Percentiles rank a stretch among this genome's conserved stretches.
These are phyloP conservation scores for Sphaerulina musiva DNA, from an alignment of 2,329 filamentous ascomycete species.

Conservation along the genomic window DNA sequence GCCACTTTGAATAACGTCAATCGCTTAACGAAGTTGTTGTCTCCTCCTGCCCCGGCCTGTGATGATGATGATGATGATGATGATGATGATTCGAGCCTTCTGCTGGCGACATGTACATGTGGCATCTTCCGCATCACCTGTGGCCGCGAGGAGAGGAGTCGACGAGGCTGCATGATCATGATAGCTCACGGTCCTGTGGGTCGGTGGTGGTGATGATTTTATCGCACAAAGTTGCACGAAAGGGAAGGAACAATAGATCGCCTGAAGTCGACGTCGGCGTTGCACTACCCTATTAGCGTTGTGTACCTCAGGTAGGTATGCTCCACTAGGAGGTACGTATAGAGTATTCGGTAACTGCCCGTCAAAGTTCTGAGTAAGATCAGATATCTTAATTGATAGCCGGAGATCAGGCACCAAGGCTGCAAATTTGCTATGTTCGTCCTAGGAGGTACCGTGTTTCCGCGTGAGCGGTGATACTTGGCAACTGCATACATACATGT, in stretches of 20 bases:
- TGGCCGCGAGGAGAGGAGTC: background rate
- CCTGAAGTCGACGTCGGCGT: background rate
- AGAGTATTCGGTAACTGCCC: no score
- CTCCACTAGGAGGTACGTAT: no score
- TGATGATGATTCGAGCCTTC: constrained; percentile 6
- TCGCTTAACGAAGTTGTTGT: constrained; percentile 37
- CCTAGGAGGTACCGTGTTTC: no score
- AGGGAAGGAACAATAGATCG: background rate
- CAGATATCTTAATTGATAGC: background rate
- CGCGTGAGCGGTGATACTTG: no score
- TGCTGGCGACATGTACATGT: background rate
- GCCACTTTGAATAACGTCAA: constrained; percentile 51
- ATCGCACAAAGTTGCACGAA: background rate
- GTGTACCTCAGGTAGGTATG: background rate
- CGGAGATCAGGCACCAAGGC: background rate
- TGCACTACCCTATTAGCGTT: background rate
- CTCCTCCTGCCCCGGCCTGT: constrained; percentile 10
- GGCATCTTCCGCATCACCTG: background rate
- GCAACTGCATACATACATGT: background rate
- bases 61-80: background rate
- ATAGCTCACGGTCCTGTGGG: background rate
- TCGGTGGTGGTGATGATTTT: no score
- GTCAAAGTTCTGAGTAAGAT: no score
- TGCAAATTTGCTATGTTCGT: background rate
- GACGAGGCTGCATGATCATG: background rate